These are phyloP conservation scores for Saccharomyces cerevisiae DNA, from an alignment of 805 yeast genomes.

Conservation along the genomic window DNA sequence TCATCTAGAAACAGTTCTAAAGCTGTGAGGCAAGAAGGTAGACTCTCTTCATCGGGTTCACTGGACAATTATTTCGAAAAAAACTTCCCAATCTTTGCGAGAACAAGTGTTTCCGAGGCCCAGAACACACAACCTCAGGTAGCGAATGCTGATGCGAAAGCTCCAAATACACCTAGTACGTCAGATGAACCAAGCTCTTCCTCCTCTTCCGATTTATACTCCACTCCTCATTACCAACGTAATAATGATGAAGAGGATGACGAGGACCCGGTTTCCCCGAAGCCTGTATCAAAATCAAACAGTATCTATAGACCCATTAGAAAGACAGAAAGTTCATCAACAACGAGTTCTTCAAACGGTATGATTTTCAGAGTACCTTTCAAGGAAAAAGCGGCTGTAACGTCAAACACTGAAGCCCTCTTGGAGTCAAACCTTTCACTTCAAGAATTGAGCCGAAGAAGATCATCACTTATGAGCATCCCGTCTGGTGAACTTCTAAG, in stretches of 20 bases:
- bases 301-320: slow-evolving; percentile 3
- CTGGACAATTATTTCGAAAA: slow-evolving; percentile 4
- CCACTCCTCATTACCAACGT: background rate
- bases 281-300: slow-evolving; percentile 1
- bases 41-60: slow-evolving; percentile 9
- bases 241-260: slow-evolving; percentile 5
- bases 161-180: background rate
- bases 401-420: slow-evolving; percentile 8
- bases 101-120: background rate
- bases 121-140: background rate
- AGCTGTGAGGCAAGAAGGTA: slow-evolving; percentile 1
- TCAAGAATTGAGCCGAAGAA: slow-evolving; percentile 7
- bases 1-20: slow-evolving; percentile 3
- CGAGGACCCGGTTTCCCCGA: slow-evolving; percentile 14
- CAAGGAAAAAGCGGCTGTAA: slow-evolving; percentile 36
- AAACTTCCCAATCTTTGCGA: slow-evolving; percentile 4
- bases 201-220: background rate
- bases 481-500: slow-evolving; percentile 8
- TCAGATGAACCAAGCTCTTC: background rate
- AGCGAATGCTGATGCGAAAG: background rate
- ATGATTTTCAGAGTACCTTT: slow-evolving; percentile 54
- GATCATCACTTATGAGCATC: slow-evolving; percentile 14
- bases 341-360: slow-evolving; percentile 23
- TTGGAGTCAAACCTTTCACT: slow-evolving; percentile 5
- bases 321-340: slow-evolving; percentile 10